Evolutionary conservation across 140 eudicot genomes (phyloP), one percentile per base, ranked within the genome.

Genomic region (Anethum foeniculum): DNA sequence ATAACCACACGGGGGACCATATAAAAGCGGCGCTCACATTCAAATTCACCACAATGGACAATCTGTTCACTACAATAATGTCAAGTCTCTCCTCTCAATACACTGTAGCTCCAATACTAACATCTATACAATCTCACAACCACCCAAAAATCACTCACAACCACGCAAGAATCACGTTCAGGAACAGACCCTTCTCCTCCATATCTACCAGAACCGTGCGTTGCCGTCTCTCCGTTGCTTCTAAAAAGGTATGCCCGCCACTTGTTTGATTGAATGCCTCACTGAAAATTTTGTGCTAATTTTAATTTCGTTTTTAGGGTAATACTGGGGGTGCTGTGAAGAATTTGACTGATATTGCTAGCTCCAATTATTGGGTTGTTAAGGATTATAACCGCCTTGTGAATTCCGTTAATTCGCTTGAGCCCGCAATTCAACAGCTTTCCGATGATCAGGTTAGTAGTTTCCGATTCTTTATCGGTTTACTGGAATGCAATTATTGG

Each of bases 311-410:
- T 52, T 84, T 85, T 69, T 78, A 95, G 99, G 99, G 88, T 54
- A 84, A 81, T 65, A 39, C 87, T 25, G 93, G 92, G 62, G 86
- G 79, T 18, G 74, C 82, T 56, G 80, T 84, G 43, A 92, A 92
- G 86, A 81, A 85, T 32, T 95, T 92, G 91, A 85, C 82, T 2
- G 92, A 92, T 60, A 78, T 88, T 14, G 87, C 91, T 23, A 88
- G 99, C 88, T 87, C 89, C 78, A 95, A 92, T 84, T 82, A 90
- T 58, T 95, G 99, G 98, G 97, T 96, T 80, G 97, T 96, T 49
- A 87, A 85, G 80, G 99, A 96, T 80, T 96, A 96, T 81, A 85
- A 96, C 85, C 89, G 99, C 1, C 96, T 96, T 36, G 99, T 96
- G 30, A 86, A 84, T 13, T 86, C 87, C 13, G 99, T 96, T 73